These are phyloP conservation scores for Calocybe indica DNA, from an alignment of 768 basidiomycete genomes.

Conservation along the genomic window DNA sequence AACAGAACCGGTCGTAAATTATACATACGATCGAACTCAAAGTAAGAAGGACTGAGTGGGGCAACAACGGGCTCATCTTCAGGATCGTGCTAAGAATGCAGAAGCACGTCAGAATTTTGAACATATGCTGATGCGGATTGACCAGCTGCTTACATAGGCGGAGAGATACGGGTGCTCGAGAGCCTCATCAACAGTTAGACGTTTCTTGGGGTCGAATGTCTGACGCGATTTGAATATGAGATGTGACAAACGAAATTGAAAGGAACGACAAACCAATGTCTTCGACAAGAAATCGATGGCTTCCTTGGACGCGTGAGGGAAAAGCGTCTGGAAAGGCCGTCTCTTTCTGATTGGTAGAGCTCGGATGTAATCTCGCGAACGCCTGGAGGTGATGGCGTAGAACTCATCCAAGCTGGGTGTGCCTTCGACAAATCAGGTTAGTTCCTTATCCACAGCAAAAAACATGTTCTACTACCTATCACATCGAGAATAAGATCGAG, in stretches of 20 bases:
- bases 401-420: slow-evolving; percentile 97
- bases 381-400: slow-evolving; percentile 88
- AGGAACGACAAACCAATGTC: slow-evolving; percentile 50
- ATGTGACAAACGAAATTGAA: slow-evolving; percentile 6
- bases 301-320: slow-evolving; percentile 84
- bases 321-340: slow-evolving; percentile 73
- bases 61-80: slow-evolving; percentile 85
- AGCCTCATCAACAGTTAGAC: slow-evolving; percentile 91
- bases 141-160: slow-evolving; percentile 56
- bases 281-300: slow-evolving; percentile 66
- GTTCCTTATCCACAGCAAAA: background rate
- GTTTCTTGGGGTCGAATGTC: slow-evolving; percentile 98
- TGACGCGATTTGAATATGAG: slow-evolving; percentile 16
- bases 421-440: slow-evolving; percentile 19
- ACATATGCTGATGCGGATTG: background rate
- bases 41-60: slow-evolving; percentile 79
- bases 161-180: slow-evolving; percentile 91
- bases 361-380: slow-evolving; percentile 93
- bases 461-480: slow-evolving; percentile 35
- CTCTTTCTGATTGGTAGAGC: slow-evolving; percentile 91
- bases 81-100: slow-evolving; percentile 60
- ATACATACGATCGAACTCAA: slow-evolving; percentile 79
- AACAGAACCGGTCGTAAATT: background rate
- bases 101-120: slow-evolving; percentile 27
- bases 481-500: slow-evolving; percentile 94